These are phyloP conservation scores for Amoebophrya sp. DNA, from an alignment of 169 alveolate genomes.

Conservation along the genomic window DNA sequence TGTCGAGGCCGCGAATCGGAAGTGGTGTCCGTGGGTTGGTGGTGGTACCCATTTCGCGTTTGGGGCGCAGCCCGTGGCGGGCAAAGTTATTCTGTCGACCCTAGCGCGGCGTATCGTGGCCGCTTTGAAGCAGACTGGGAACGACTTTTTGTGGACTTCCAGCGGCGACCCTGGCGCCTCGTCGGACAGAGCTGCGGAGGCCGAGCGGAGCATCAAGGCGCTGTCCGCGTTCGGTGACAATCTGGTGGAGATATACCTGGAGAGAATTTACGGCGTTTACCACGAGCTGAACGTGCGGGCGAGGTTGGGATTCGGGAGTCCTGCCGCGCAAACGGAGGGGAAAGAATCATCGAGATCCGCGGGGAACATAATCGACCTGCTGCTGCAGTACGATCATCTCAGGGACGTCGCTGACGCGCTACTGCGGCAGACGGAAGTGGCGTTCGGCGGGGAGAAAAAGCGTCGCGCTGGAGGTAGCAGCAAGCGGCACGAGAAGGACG, in stretches of 20 bases:
- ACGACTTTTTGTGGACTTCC: not conserved
- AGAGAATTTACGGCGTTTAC: not conserved
- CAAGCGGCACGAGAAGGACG: not conserved
- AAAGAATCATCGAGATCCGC: too few species aligned
- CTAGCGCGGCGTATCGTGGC: not conserved
- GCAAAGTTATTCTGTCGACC: not conserved
- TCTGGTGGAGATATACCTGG: not conserved
- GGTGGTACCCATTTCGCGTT: not conserved
- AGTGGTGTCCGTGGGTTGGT: not conserved
- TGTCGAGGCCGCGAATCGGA: too few species aligned
- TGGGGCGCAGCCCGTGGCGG: not conserved
- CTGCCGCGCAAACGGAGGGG: too few species aligned
- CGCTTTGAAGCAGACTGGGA: too few species aligned
- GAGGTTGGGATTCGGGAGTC: not conserved
- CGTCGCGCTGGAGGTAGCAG: too few species aligned
- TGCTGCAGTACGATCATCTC: not conserved
- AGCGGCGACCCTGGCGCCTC: not conserved
- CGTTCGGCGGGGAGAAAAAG: too few species aligned
- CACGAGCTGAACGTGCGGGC: not conserved
- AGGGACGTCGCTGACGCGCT: not conserved
- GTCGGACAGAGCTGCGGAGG: not conserved
- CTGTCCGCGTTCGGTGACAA: not conserved
- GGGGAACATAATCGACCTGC: not conserved
- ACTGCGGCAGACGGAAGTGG: too few species aligned
- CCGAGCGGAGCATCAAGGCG: not conserved